A percentile compares a stretch with the other conserved stretches of the same genome.
These are phyloP conservation scores for Mimosa bimucronata DNA, from an alignment of 306 rosid genomes.

Conservation along the genomic window DNA sequence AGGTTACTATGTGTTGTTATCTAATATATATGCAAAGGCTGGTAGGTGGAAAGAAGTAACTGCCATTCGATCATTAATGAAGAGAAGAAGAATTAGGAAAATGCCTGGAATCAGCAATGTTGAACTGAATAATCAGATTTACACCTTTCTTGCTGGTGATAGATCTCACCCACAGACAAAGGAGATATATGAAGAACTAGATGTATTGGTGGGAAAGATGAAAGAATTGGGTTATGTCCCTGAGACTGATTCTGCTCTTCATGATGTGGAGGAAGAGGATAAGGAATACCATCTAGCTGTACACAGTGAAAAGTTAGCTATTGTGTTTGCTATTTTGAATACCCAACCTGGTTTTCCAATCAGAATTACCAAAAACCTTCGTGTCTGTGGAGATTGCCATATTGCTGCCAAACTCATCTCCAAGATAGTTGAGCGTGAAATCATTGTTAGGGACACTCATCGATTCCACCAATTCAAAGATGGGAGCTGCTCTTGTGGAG, in stretches of 20 bases:
- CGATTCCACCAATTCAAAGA: background rate
- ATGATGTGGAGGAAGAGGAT: constrained; percentile 3
- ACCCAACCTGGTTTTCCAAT: background rate
- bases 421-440: background rate
- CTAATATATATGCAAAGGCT: constrained; percentile 6
- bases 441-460: constrained; percentile 1
- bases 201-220: constrained; percentile 1
- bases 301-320: constrained; percentile 2
- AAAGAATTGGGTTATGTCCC: background rate
- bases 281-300: constrained; percentile 1
- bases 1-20: background rate
- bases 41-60: background rate
- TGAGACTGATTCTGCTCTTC: constrained; percentile 10
- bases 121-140: background rate
- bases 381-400: constrained; percentile 3
- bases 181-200: constrained; percentile 1
- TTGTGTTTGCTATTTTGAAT: background rate
- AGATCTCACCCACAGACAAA: background rate
- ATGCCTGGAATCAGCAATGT: background rate
- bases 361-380: background rate
- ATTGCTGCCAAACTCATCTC: background rate
- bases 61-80: background rate
- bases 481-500: background rate
- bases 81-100: background rate
- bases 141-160: background rate